Evolutionary conservation across 1,284 basidiomycete genomes (phyloP).

Genomic region (Phlebopus sp.): DNA sequence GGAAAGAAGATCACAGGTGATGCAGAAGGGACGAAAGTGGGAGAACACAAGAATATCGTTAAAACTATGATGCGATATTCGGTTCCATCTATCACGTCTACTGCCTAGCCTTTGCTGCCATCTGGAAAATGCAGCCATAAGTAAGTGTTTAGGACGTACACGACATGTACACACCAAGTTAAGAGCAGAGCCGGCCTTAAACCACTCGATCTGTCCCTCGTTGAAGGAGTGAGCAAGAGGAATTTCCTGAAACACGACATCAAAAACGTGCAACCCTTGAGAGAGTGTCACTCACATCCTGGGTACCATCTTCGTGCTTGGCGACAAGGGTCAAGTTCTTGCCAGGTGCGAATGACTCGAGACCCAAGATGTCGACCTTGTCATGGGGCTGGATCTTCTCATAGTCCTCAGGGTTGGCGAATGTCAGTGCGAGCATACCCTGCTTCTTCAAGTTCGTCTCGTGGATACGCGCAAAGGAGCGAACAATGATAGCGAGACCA

Average conservation of each 20-base stretch:
- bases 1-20: not conserved
- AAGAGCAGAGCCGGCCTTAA: slow-evolving; percentile 88
- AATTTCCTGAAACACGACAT: slow-evolving; percentile 43
- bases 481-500: slow-evolving; percentile 91
- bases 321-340: slow-evolving; percentile 80
- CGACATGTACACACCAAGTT: slow-evolving; percentile 59
- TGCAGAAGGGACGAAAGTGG: not conserved
- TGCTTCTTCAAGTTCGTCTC: slow-evolving; percentile 99
- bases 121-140: slow-evolving; percentile 41
- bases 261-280: slow-evolving; percentile 6
- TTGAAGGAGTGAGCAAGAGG: slow-evolving; percentile 80
- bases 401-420: slow-evolving; percentile 87
- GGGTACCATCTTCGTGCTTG: slow-evolving; percentile 81
- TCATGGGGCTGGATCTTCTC: slow-evolving; percentile 84
- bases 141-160: not conserved
- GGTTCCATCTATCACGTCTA: slow-evolving; percentile 17
- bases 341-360: slow-evolving; percentile 83
- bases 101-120: slow-evolving; percentile 55
- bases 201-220: slow-evolving; percentile 91
- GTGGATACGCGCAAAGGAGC: slow-evolving; percentile 97
- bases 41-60: not conserved
- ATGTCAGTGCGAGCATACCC: slow-evolving; percentile 91
- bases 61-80: slow-evolving; percentile 4
- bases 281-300: slow-evolving; percentile 52
- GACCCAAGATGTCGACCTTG: slow-evolving; percentile 80